These are phyloP conservation scores for Coniochaeta sp. DNA, from an alignment of 2,329 filamentous ascomycete genomes.

Conservation along the genomic window DNA sequence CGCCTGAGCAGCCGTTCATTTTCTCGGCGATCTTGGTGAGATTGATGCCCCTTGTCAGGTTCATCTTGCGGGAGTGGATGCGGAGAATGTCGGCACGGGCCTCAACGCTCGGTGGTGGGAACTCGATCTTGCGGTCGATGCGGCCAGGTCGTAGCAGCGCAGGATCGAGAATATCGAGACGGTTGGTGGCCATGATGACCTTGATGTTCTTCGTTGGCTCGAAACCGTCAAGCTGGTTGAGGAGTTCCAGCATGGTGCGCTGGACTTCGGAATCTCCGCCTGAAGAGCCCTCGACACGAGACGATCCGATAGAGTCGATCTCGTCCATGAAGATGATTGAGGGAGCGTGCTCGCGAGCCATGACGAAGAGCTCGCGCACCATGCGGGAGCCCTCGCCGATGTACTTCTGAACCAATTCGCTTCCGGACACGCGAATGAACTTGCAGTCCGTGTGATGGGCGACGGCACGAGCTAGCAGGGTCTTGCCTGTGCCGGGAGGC, in stretches of 20 bases:
- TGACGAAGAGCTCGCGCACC: conserved; percentile 98
- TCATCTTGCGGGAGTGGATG: conserved; percentile 98
- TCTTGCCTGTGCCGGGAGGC: conserved; percentile 95
- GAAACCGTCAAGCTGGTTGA: conserved; percentile 98
- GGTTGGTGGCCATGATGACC: conserved; percentile 99
- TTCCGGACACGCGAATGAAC: conserved; percentile 95
- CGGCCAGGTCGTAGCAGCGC: conserved; percentile 91
- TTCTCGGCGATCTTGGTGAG: conserved; percentile 98
- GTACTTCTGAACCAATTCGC: conserved; percentile 97
- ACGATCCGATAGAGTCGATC: conserved; percentile 97
- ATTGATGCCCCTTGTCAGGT: conserved; percentile 94
- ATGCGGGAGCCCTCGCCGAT: conserved; percentile 97
- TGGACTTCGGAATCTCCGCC: conserved; percentile 97
- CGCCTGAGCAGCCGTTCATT: conserved; percentile 98
- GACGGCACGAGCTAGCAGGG: conserved; percentile 85
- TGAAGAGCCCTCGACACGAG: conserved; percentile 89
- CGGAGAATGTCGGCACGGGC: conserved; percentile 94
- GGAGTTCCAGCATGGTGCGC: conserved; percentile 94
- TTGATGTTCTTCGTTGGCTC: conserved; percentile 99
- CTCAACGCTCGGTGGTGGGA: conserved; percentile 93
- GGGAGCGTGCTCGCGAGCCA: conserved; percentile 95
- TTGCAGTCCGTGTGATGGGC: conserved; percentile 99
- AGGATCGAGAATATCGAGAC: conserved; percentile 93
- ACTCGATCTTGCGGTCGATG: conserved; percentile 98
- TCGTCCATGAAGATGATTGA: conserved; percentile 99